These are phyloP conservation scores for Lithospermum erythrorhizon DNA, from an alignment of 257 asterid genomes.

Conservation along the genomic window DNA sequence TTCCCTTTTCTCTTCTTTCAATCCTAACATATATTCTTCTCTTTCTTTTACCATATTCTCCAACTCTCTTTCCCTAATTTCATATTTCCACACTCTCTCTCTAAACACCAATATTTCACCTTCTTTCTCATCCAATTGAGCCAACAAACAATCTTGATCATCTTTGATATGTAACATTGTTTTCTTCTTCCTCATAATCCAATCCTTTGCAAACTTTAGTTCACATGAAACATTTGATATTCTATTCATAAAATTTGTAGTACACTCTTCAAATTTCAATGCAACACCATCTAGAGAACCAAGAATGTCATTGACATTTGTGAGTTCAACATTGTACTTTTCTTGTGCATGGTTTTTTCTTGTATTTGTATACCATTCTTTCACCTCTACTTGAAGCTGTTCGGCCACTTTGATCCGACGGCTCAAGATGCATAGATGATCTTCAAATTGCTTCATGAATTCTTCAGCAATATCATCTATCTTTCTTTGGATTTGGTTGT, in stretches of 20 bases:
- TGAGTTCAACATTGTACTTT: conserved; percentile 24
- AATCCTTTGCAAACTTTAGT: conserved; percentile 51
- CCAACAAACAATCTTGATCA: conserved; percentile 42
- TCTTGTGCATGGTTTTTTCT: conserved; percentile 29
- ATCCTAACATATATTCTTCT: conserved; percentile 52
- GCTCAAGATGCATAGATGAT: conserved; percentile 56
- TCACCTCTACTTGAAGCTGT: conserved; percentile 66
- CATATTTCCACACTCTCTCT: conserved; percentile 59
- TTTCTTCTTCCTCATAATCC: conserved; percentile 58
- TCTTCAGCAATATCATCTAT: conserved; percentile 61
- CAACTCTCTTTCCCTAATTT: conserved; percentile 53
- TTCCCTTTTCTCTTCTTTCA: conserved; percentile 72
- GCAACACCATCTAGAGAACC: conserved; percentile 42
- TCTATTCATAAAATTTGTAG: conserved; percentile 44
- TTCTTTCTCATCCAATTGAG: conserved; percentile 59
- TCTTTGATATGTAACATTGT: conserved; percentile 24
- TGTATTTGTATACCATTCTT: conserved; percentile 49
- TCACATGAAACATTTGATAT: conserved; percentile 61
- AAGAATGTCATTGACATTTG: conserved; percentile 29
- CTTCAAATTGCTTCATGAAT: conserved; percentile 53
- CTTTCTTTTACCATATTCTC: conserved; percentile 45
- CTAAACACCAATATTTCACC: conserved; percentile 45
- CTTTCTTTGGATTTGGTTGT: conserved; percentile 19
- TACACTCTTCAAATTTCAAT: conserved; percentile 43
- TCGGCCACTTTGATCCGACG: conserved; percentile 76